A percentile compares a stretch with the other conserved stretches of the same genome.
Conservation (phyloP, 345 rosid species). For the Bruguiera sexangula region DNA sequence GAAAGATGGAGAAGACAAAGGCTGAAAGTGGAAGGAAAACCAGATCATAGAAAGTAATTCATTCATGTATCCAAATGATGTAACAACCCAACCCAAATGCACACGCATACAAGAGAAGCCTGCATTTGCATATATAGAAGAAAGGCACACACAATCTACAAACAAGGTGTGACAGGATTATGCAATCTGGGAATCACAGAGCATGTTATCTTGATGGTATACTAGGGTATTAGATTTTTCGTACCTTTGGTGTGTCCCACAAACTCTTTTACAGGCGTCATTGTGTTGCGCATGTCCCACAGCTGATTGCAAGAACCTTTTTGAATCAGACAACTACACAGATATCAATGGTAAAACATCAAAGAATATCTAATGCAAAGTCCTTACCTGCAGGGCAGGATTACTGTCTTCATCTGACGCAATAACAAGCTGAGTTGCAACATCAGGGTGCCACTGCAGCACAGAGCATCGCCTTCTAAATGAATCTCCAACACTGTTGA, state of each 20-base stretch:
- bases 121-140: too few species aligned
- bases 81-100: too few species aligned
- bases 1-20: too few species aligned
- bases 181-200: too few species aligned
- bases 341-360: not conserved
- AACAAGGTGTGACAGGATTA: too few species aligned
- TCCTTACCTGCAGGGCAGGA: conserved; percentile 71
- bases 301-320: conserved; percentile 53
- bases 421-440: conserved; percentile 95
- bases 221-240: not conserved
- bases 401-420: conserved; percentile 96
- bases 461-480: conserved; percentile 95
- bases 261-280: conserved; percentile 88
- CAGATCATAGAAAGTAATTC: too few species aligned
- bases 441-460: conserved; percentile 98
- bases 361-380: not conserved
- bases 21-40: too few species aligned
- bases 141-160: too few species aligned
- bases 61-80: too few species aligned
- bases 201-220: not conserved
- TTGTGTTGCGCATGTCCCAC: conserved; percentile 95
- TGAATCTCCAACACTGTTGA: conserved; percentile 84
- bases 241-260: conserved; percentile 92
- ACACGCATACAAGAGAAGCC: too few species aligned
- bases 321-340: not conserved